A percentile compares a stretch with the other conserved stretches of the same genome.
Evolutionary conservation across 2,329 filamentous ascomycete species (phyloP).

Genomic region (Atkinsonella hypoxylon): DNA sequence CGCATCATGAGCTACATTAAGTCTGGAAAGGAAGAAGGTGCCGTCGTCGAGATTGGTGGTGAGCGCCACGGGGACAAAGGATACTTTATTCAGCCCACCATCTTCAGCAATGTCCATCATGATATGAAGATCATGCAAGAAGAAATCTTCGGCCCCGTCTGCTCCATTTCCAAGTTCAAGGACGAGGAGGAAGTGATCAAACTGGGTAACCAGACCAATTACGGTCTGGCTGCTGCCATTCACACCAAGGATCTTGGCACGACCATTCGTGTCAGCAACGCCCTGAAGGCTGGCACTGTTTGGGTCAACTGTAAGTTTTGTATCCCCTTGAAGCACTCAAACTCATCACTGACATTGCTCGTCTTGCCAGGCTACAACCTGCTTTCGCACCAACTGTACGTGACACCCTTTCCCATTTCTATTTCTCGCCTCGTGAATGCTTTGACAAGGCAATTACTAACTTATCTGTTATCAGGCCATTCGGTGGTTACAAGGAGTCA

Average conservation of each 20-base stretch:
- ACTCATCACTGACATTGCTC: constrained; percentile 1
- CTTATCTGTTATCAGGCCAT: constrained; percentile 34
- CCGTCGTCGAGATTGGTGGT: constrained; percentile 44
- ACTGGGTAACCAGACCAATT: constrained; percentile 62
- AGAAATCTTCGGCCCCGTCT: constrained; percentile 87
- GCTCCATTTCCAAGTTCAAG: constrained; percentile 77
- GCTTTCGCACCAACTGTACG: constrained; percentile 7
- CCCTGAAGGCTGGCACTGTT: constrained; percentile 56
- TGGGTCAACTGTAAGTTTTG: constrained; percentile 36
- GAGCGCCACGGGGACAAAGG: constrained; percentile 57
- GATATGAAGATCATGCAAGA: constrained; percentile 89
- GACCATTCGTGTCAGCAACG: constrained; percentile 66
- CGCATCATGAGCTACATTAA: constrained; percentile 78
- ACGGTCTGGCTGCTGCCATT: constrained; percentile 73
- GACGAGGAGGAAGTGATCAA: constrained; percentile 66
- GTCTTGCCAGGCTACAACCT: constrained; percentile 47
- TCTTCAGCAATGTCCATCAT: constrained; percentile 69
- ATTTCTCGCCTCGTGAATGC: too few species aligned
- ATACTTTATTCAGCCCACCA: constrained; percentile 86
- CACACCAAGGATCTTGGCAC: constrained; percentile 77
- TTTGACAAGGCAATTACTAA: not conserved
- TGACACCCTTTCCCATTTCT: not conserved
- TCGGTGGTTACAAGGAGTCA: constrained; percentile 68
- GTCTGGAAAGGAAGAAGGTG: constrained; percentile 47
- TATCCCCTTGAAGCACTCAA: not conserved